Evolutionary conservation across 176 grass and related monocot species (phyloP), one percentile per base, ranked within the genome.

Genomic region (Musa beccarii): DNA sequence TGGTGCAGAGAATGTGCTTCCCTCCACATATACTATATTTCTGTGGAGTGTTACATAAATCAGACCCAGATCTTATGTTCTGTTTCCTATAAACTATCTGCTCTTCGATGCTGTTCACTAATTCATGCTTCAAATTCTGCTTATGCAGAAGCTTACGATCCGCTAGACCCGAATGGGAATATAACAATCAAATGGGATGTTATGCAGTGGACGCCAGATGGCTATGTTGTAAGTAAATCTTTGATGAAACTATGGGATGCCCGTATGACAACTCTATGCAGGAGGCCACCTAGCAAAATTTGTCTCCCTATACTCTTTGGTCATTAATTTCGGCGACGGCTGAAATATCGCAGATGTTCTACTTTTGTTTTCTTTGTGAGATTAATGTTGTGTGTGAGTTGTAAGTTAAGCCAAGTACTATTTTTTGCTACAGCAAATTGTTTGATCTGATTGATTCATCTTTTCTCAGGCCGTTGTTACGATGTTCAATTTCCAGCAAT

Each of bases 151-250:
- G 75, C 75, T 66, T 77, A 77, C 53, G 75, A 77, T 66, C n/a
- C 75, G 9, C 75, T 77, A 2, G 75, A 77, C 62, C 75, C 75
- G 14, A 77, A 77, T 77, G 75, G 75, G 49, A 77, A 77, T 9
- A 66, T 77, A 77, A 77, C 75, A 77, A 77, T 77, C 19, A 77
- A 77, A 77, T 77, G 75, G 75, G 75, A 77, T 51, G 29, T 77
- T 53, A 66, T 77, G 61, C 75, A 77, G 49, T 77, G 75, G 75
- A 66, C 61, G 22, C n/a, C 75, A 66, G 75, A 77, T 66, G 75
- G 75, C n/a, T 77, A 77, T 65, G 49, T 77, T 53, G 75, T 77
- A 66, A 77, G 75, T 77, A 19, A 8, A 53, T 52, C 14, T 52
- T 9, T 15, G 28, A 20, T 20, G 2, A 13, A 51, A 69, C 11